Evolutionary conservation across 345 rosid species (phyloP).

Genomic region (Arabidopsis arenosa): DNA sequence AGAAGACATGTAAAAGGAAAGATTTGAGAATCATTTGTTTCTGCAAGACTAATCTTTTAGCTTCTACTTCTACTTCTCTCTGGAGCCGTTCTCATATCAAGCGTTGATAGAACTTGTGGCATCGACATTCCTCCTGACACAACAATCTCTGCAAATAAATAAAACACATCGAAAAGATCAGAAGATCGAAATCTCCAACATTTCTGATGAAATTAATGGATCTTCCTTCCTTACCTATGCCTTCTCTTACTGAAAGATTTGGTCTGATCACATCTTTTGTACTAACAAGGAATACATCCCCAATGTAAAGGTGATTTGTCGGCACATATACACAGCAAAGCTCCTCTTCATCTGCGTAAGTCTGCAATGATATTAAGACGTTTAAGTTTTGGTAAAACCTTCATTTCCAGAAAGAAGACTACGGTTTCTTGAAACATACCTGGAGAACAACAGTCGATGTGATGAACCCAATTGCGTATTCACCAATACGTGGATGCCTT

Average conservation of each 20-base stretch:
- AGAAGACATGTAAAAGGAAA: background rate
- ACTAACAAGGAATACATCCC: constrained; percentile 85
- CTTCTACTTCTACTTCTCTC: constrained; percentile 68
- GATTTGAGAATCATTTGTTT: constrained; percentile 18
- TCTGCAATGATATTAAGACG: constrained; percentile 55
- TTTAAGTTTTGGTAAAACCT: background rate
- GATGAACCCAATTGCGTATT: constrained; percentile 97
- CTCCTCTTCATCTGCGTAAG: constrained; percentile 87
- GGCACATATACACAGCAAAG: constrained; percentile 97
- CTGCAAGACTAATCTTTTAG: constrained; percentile 50
- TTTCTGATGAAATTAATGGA: background rate
- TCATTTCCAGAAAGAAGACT: background rate
- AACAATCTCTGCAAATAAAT: constrained; percentile 72
- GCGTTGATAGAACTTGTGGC: constrained; percentile 85
- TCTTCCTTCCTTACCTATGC: constrained; percentile 71
- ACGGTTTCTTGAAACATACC: constrained; percentile 49
- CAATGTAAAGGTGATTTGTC: constrained; percentile 96
- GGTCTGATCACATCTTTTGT: constrained; percentile 92
- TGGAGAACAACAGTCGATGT: constrained; percentile 88
- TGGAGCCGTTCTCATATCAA: constrained; percentile 55
- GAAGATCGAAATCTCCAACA: background rate
- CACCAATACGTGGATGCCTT: constrained; percentile 97
- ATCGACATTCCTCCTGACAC: constrained; percentile 99
- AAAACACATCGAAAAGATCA: constrained; percentile 29
- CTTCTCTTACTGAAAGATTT: constrained; percentile 93